Base-by-base conservation (phyloP, 2,329 filamentous ascomycete genomes). In the Colletotrichum orbiculare region DNA sequence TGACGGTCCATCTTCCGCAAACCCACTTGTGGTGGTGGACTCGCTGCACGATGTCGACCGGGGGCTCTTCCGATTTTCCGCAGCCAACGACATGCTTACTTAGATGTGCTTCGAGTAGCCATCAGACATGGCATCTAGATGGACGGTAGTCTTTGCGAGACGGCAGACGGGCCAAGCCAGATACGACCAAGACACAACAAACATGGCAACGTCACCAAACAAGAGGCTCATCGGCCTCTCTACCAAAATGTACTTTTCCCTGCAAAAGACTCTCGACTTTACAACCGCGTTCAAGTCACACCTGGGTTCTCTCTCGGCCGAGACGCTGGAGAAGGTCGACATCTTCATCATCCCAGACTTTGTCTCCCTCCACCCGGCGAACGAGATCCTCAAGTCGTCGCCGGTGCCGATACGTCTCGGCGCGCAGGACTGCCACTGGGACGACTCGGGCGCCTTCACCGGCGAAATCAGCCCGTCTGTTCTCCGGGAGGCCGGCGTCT, bases 331-430 rank as follows among this genome's bases (percentile, higher is more conserved):
- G 6, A 48, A 65, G 8, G 47, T 92, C 66, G 89, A 93, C 75
- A 82, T 95, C 70, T 94, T 94, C 76, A 79, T 95, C 70, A 89
- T 94, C 69, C 92, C 92, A 1, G 91, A 95, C 77, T 92, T 93
- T 73, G 77, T 95, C 57, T 88, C 90, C 11, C 81, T 95, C 45
- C 73, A 83, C n/a, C 77, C 82, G 2, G 82, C 85, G 11, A 77
- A 82, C 54, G 73, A 80, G 6, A 81, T 84, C 49, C 74, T 90
- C 41, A 73, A 78, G 41, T 46, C 43, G 6, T 54, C 84, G 2
- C 76, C 78, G 58, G 77, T 95, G 72, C 79, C 86, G 49, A 81
- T 91, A 34, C 58, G 58, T 3, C 37, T 66, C 6, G 93, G 93
- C 60, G 93, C 92, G 0, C 93, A 96, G 75, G 90, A 96, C 77